Evolutionary conservation across 2,329 filamentous ascomycete genomes (phyloP).

Genomic region (Reticulascus tulasneorum): DNA sequence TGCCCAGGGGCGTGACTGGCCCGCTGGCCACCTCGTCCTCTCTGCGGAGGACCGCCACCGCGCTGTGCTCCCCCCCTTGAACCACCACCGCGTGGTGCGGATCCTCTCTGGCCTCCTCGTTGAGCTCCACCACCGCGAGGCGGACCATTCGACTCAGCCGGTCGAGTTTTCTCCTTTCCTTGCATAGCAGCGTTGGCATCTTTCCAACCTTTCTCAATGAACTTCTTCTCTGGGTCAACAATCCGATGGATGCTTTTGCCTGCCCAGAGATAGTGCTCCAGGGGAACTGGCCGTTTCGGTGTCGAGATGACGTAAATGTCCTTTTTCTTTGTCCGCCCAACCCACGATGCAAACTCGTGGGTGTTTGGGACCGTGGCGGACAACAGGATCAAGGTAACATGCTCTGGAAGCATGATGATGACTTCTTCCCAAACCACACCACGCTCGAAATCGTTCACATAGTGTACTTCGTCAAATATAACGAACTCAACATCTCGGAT

Average conservation of each 20-base stretch:
- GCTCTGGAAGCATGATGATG: slow-evolving; percentile 98
- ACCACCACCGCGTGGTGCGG: slow-evolving; percentile 36
- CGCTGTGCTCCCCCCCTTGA: slow-evolving; percentile 45
- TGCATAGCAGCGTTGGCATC: slow-evolving; percentile 80
- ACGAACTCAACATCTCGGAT: slow-evolving; percentile 98
- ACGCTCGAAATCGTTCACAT: slow-evolving; percentile 92
- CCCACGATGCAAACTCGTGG: slow-evolving; percentile 97
- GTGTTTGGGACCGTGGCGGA: slow-evolving; percentile 98
- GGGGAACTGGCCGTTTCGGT: slow-evolving; percentile 85
- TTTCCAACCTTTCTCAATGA: slow-evolving; percentile 91
- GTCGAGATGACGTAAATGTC: slow-evolving; percentile 99
- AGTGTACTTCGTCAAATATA: slow-evolving; percentile 98
- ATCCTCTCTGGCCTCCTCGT: slow-evolving; percentile 30
- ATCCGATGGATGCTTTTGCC: slow-evolving; percentile 92
- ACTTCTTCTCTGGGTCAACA: slow-evolving; percentile 87
- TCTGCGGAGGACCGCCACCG: slow-evolving; percentile 48
- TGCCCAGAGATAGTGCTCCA: slow-evolving; percentile 96
- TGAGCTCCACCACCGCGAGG: slow-evolving; percentile 26
- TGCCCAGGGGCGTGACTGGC: slow-evolving; percentile 69
- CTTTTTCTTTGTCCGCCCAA: slow-evolving; percentile 95
- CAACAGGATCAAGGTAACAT: slow-evolving; percentile 90
- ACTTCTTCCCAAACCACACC: slow-evolving; percentile 99
- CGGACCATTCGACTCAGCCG: slow-evolving; percentile 30
- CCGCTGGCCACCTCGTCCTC: slow-evolving; percentile 54
- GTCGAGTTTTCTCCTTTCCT: slow-evolving; percentile 73